Evolutionary conservation across 345 rosid species (phyloP), one percentile per base, ranked within the genome.

Genomic region (Lepidium aucheri): DNA sequence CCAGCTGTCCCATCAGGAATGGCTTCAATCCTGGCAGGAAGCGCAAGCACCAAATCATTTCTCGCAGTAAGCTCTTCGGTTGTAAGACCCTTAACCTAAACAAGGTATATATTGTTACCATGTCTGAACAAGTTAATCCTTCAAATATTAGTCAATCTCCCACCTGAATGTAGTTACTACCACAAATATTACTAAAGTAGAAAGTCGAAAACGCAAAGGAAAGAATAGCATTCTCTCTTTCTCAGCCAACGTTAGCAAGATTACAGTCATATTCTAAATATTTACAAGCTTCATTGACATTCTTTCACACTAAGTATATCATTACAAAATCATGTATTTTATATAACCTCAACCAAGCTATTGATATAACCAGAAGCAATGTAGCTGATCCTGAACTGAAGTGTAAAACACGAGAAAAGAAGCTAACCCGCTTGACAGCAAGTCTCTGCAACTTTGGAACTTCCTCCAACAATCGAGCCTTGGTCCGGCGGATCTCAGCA

Each of bases 401-500:
- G 63, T 18, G 55, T 43, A 58, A 47, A 39, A 65, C 17, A 58
- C 17, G 18, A 26, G 20, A 73, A 73, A 38, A 7, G 43, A 49
- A 9, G 54, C 63, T 42, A 4, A 90, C 97, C 98, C 83, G 84
- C 75, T 89, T 95, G 39, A 95, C 70, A 35, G 98, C 97, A 86
- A 91, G 79, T 77, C 89, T 87, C 84, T 89, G 98, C 82, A 95
- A 76, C 76, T 89, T 87, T 2, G 95, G 95, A 68, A 89, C 89
- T 69, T 91, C 99, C 80, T 91, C 99, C 0, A 80, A 79, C 74
- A 95, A 82, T 47, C 89, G 79, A 28, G 95, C 97, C 77, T 95
- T 95, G 10, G 91, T 87, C 34, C 99, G 70, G 40, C 99, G 99
- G 62, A 95, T 84, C 86, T 95, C 99, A 35, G 95, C 99, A 52